phyloP scores from a whole-genome alignment of 2,329 filamentous ascomycete genomes.

The Paraconiothyrium brasiliense region DNA sequence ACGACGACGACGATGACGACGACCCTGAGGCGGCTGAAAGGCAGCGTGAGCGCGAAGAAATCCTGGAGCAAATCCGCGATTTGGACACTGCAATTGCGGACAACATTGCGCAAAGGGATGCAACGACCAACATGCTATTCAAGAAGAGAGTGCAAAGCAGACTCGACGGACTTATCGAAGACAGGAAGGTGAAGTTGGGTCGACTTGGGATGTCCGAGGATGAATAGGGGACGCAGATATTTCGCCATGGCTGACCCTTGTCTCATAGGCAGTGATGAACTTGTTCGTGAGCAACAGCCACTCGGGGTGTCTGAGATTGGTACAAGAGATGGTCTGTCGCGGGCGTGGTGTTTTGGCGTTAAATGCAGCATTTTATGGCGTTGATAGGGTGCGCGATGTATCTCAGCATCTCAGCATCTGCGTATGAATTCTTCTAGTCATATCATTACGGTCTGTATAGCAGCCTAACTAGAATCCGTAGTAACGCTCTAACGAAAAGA shows the following conservation, averaged over 20 bases:
- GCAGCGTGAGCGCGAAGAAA: conserved; percentile 57
- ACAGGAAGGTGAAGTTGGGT: conserved; percentile 65
- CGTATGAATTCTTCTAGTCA: neutral
- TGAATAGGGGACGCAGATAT: conserved; percentile 17
- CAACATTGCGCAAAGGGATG: conserved; percentile 54
- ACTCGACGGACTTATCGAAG: conserved; percentile 56
- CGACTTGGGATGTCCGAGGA: conserved; percentile 47
- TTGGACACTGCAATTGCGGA: conserved; percentile 61
- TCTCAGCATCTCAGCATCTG: neutral
- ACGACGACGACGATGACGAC: conserved; percentile 53
- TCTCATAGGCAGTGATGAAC: neutral
- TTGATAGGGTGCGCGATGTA: neutral
- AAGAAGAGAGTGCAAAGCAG: conserved; percentile 60
- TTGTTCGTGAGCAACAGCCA: neutral
- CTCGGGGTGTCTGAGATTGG: neutral
- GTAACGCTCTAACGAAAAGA: neutral
- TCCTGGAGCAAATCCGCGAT: conserved; percentile 64
- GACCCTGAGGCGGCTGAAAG: conserved; percentile 63
- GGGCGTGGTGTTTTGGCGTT: neutral
- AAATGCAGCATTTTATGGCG: conserved; percentile 4
- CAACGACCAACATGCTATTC: conserved; percentile 59
- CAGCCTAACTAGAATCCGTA: neutral
- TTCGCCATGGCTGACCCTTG: neutral
- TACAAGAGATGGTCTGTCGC: neutral
- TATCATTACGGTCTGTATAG: neutral